phyloP scores from a whole-genome alignment of 257 asterid genomes.

The Asclepias syriaca region DNA sequence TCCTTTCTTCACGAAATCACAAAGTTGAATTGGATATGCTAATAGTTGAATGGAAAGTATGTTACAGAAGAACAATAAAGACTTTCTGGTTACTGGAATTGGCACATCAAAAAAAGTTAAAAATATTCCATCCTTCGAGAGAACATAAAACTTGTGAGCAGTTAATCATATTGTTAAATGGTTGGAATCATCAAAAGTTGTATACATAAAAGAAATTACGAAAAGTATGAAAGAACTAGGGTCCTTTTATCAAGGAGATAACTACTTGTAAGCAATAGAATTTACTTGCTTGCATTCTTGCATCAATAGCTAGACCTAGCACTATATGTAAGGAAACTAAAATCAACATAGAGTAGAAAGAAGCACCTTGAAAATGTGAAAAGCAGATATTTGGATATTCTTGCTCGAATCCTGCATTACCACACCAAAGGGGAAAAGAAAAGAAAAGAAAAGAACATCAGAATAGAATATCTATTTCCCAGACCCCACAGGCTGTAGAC shows the following conservation, averaged over 20 bases:
- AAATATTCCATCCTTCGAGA: background rate
- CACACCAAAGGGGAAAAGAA: slow-evolving; percentile 8
- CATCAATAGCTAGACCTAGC: slow-evolving; percentile 3
- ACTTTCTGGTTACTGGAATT: background rate
- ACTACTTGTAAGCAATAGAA: background rate
- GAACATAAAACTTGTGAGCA: background rate
- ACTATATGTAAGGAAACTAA: background rate
- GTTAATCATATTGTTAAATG: background rate
- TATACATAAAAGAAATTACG: background rate
- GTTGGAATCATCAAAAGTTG: background rate
- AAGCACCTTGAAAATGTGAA: slow-evolving; percentile 94
- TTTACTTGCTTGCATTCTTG: background rate
- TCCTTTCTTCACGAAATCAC: background rate
- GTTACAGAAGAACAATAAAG: background rate
- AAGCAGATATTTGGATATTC: slow-evolving; percentile 89
- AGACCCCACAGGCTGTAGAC: background rate
- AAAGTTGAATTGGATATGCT: background rate
- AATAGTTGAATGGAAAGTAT: background rate
- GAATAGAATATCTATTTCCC: slow-evolving; percentile 1
- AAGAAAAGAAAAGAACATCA: slow-evolving; percentile 8
- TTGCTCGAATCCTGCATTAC: slow-evolving; percentile 84
- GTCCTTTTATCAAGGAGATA: background rate
- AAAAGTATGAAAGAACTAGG: background rate
- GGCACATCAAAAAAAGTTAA: background rate
- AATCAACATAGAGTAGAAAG: slow-evolving; percentile 16